Evolutionary conservation across 257 asterid genomes (phyloP).

Genomic region (Penstemon barbatus): DNA sequence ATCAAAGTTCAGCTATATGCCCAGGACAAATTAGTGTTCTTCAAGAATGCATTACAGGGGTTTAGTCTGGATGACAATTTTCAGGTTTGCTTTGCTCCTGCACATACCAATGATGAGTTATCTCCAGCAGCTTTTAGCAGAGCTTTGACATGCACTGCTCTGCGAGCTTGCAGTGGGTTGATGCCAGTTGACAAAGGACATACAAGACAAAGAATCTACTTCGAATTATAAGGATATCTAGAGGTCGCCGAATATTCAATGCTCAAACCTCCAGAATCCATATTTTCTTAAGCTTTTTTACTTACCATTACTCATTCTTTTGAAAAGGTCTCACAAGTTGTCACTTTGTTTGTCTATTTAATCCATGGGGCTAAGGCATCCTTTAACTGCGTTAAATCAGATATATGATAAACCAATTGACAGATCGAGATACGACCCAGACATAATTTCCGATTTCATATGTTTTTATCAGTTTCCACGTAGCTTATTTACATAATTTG

Average conservation of each 20-base stretch:
- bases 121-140: background rate
- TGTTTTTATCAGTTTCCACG: background rate
- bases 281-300: background rate
- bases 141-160: background rate
- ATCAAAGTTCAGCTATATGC: background rate
- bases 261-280: background rate
- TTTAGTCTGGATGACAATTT: no score
- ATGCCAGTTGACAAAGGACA: slow-evolving; percentile 9
- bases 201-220: background rate
- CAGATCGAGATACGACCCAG: background rate
- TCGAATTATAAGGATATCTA: background rate
- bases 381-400: background rate
- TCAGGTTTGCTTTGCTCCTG: background rate
- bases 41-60: background rate
- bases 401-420: background rate
- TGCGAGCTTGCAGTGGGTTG: background rate
- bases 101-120: background rate
- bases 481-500: background rate
- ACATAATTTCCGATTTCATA: background rate
- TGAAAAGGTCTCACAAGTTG: background rate
- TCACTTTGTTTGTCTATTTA: background rate
- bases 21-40: no score
- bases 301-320: background rate
- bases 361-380: background rate
- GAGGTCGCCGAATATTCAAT: background rate